Conservation (phyloP, 768 basidiomycete genomes). For the Mycena haematopus region DNA sequence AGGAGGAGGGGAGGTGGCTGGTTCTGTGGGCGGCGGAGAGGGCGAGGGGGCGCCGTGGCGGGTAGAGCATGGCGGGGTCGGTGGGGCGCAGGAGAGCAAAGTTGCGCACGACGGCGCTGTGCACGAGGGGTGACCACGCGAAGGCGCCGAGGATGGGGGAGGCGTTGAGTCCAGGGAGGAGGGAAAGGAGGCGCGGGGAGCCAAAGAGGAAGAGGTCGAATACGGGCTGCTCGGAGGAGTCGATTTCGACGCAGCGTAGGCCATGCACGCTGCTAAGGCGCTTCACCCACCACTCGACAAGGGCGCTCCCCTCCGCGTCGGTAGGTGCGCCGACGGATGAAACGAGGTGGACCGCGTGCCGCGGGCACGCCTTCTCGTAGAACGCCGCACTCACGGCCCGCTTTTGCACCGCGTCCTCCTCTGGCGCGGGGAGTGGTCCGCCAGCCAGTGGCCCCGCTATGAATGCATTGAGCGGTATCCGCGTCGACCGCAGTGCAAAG, state of each 20-base stretch:
- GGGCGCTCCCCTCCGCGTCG: constrained; percentile 45
- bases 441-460: constrained; percentile 63
- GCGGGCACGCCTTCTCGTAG: constrained; percentile 56
- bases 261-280: constrained; percentile 43
- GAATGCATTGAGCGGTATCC: constrained; percentile 65
- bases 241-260: constrained; percentile 50
- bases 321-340: constrained; percentile 44
- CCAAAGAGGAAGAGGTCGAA: constrained; percentile 60
- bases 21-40: constrained; percentile 9
- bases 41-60: constrained; percentile 22
- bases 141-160: constrained; percentile 61
- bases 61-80: constrained; percentile 33
- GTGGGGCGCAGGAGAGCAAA: constrained; percentile 48
- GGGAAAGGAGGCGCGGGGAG: constrained; percentile 43
- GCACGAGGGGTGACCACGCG: constrained; percentile 60
- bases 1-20: background rate
- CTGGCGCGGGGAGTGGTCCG: constrained; percentile 41
- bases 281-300: constrained; percentile 59
- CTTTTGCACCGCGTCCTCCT: constrained; percentile 28
- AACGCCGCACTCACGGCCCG: constrained; percentile 56
- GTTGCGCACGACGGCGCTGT: constrained; percentile 55
- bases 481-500: constrained; percentile 55
- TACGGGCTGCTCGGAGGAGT: constrained; percentile 45
- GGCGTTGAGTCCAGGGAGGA: constrained; percentile 49
- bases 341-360: constrained; percentile 39